A percentile compares a stretch with the other conserved stretches of the same genome.
phyloP scores from a whole-genome alignment of 768 basidiomycete species.

The Chiua virens region DNA sequence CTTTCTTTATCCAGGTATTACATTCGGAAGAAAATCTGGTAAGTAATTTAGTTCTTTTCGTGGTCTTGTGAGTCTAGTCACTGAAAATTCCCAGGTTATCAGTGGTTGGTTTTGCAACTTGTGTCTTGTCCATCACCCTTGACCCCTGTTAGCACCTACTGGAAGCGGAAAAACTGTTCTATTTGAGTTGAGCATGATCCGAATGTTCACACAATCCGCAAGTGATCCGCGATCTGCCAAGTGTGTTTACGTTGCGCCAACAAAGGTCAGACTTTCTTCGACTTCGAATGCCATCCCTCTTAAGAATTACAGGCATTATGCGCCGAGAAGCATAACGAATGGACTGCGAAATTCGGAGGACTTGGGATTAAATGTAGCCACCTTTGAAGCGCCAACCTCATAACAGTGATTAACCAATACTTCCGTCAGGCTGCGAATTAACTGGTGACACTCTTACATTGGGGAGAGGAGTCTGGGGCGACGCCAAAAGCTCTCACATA shows the following conservation, averaged over 20 bases:
- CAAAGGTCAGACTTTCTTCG: constrained; percentile 54
- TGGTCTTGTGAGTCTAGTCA: not conserved
- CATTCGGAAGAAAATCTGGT: constrained; percentile 67
- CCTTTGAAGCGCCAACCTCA: not conserved
- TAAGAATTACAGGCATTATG: constrained; percentile 69
- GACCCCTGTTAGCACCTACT: constrained; percentile 70
- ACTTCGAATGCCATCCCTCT: not conserved
- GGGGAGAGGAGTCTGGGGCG: constrained; percentile 67
- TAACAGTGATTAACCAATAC: not conserved
- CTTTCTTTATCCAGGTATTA: constrained; percentile 53
- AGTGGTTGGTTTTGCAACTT: constrained; percentile 48
- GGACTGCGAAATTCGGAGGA: constrained; percentile 75
- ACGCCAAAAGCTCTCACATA: constrained; percentile 72
- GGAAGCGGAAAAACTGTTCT: constrained; percentile 95
- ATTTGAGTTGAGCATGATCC: constrained; percentile 89
- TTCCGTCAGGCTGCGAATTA: constrained; percentile 70
- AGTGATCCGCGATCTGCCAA: constrained; percentile 43
- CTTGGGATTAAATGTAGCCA: constrained; percentile 73
- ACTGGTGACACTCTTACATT: constrained; percentile 86
- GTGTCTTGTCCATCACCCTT: not conserved
- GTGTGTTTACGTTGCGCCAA: constrained; percentile 92
- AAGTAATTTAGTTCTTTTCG: not conserved
- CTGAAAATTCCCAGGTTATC: constrained; percentile 52
- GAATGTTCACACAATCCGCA: constrained; percentile 53
- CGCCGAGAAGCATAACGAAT: constrained; percentile 79